Evolutionary conservation across 208 protist species (phyloP).

Genomic region (Porcisia deanei): DNA sequence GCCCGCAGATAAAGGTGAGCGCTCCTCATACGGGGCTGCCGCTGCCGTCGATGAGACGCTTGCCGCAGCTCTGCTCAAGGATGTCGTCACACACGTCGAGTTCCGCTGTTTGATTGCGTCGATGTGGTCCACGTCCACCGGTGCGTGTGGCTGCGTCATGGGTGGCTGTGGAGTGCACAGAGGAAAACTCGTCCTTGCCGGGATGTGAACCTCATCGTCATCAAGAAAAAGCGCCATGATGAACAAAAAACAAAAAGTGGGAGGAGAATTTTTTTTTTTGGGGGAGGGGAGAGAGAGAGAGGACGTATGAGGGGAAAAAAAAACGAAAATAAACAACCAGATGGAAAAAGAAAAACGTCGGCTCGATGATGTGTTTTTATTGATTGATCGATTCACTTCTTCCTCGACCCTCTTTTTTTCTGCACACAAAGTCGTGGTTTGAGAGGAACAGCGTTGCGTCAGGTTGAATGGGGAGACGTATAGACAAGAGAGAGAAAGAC

Average conservation of each 20-base stretch:
- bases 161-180: not conserved
- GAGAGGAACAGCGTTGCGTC: no score
- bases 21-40: not conserved
- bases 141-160: not conserved
- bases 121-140: not conserved
- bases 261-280: no score
- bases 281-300: no score
- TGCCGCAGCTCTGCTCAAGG: not conserved
- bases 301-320: no score
- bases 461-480: no score
- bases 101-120: not conserved
- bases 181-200: not conserved
- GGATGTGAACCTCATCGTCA: slow-evolving; percentile 28
- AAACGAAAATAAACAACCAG: no score
- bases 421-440: not conserved
- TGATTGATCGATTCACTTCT: no score
- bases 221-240: slow-evolving; percentile 60
- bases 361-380: not conserved
- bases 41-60: not conserved
- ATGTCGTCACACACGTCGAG: no score
- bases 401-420: no score
- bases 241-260: not conserved
- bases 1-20: not conserved
- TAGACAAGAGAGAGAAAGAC: not conserved
- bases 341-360: not conserved